Evolutionary conservation across 257 asterid species (phyloP), one percentile per base, ranked within the genome.

Genomic region (Thymus quinquecostatus): DNA sequence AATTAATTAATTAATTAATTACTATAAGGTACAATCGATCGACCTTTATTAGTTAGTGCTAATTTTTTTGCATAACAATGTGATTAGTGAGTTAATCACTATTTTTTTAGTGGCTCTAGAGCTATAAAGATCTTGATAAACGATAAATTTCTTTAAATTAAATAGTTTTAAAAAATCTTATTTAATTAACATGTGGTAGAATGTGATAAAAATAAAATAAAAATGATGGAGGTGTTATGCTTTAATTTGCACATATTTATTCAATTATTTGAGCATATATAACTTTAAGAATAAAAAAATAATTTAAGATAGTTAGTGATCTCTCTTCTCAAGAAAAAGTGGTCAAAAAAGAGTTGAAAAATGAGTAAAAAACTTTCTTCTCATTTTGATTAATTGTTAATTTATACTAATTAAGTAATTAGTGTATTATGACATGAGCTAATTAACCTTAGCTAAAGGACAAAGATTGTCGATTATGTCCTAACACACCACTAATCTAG

Each of bases 261-360:
- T 33, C 33, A 40, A 6, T 67, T 67, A 21, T 28, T 51, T 54
- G 32, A 32, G 63, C 75, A 60, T 60, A 58, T 10, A 11, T 50
- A 38, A 43, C 68, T 73, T 69, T 79, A 63, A 28, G 54, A 50
- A 9, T 58, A 72, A 45, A 75, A 12, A 56, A 51, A 29, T 55
- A 5, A 3, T 59, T 0, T 9, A 28, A 60, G 38, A 38, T 68
- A 57, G 60, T 56, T 63, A 32, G 68, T 64, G 60, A 45, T 32
- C 66, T 66, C 69, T 10, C 41, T 62, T 55, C 34, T 13, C 30
- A 27, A 43, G 53, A 73, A 69, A 73, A 69, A 69, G 79, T 68
- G 68, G 84, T 80, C 77, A 72, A 76, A 76, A 58, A 57, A 59
- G 69, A 64, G 45, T 50, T 40, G 60, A 70, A 12, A 2, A 49